Evolutionary conservation across 2,329 filamentous ascomycete genomes (phyloP).

Genomic region (Sporothrix phasma): DNA sequence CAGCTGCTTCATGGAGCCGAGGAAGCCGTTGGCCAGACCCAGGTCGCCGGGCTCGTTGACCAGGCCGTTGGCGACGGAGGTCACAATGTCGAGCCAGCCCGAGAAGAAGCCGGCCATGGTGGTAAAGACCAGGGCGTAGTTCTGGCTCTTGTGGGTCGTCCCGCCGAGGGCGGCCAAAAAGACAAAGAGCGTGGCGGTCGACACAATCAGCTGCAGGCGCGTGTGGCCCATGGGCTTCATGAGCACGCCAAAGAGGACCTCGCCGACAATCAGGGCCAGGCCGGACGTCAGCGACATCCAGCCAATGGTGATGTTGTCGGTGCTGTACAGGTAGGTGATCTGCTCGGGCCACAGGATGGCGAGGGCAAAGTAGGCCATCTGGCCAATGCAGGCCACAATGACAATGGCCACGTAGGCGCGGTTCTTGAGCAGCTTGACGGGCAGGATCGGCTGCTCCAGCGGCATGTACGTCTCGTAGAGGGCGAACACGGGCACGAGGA

Average conservation of each 20-base stretch:
- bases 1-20: conserved; percentile 15
- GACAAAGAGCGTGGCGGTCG: conserved; percentile 3
- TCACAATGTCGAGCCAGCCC: conserved; percentile 16
- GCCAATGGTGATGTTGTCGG: conserved; percentile 13
- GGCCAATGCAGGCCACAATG: conserved; percentile 27
- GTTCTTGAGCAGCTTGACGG: conserved; percentile 29
- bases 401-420: conserved; percentile 24
- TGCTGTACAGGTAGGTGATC: conserved; percentile 24
- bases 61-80: conserved; percentile 14
- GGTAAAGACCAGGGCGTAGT: conserved; percentile 12
- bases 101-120: conserved; percentile 15
- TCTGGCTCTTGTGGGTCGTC: conserved; percentile 11
- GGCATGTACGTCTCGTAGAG: conserved; percentile 23
- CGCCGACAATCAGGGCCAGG: conserved; percentile 7
- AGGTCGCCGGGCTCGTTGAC: conserved; percentile 16
- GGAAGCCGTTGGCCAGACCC: conserved; percentile 16
- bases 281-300: conserved; percentile 11
- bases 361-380: conserved; percentile 31
- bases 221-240: conserved; percentile 11
- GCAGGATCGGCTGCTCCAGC: conserved; percentile 29
- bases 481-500: conserved; percentile 21
- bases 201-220: conserved; percentile 12
- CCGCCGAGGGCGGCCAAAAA: conserved; percentile 14
- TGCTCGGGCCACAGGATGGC: conserved; percentile 30
- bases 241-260: conserved; percentile 3